Evolutionary conservation across 192 early-diverging fungal genomes (phyloP).

Genomic region (Thoreauomyces humboldtii): DNA sequence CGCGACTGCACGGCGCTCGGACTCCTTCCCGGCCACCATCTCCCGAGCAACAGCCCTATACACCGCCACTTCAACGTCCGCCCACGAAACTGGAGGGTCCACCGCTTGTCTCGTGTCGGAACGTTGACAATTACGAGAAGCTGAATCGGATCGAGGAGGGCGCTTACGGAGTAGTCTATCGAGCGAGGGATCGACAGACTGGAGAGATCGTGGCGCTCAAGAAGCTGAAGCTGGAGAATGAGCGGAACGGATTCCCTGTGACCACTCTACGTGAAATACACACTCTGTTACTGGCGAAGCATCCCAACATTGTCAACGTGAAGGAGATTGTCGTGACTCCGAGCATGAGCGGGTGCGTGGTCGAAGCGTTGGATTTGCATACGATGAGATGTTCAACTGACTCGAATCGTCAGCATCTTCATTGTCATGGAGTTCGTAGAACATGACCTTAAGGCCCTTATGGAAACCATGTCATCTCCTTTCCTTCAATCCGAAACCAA

Average conservation of each 20-base stretch:
- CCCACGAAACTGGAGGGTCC: conserved; percentile 38
- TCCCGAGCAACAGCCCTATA: not conserved
- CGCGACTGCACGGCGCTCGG: not conserved
- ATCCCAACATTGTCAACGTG: conserved; percentile 78
- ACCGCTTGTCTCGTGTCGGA: conserved; percentile 59
- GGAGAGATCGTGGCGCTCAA: conserved; percentile 79
- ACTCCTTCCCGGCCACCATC: not conserved
- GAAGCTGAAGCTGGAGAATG: conserved; percentile 72
- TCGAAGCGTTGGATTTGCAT: too few relatives aligned
- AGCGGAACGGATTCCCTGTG: conserved; percentile 76
- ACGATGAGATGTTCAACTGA: too few relatives aligned
- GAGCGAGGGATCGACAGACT: conserved; percentile 77
- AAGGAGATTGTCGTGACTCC: conserved; percentile 75
- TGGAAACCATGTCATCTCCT: conserved; percentile 76
- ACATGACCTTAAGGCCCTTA: conserved; percentile 88
- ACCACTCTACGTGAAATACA: conserved; percentile 79
- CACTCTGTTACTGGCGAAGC: conserved; percentile 64
- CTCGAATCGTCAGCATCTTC: conserved; percentile 60
- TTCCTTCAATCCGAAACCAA: conserved; percentile 84
- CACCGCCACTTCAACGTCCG: not conserved
- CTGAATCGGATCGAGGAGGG: conserved; percentile 97
- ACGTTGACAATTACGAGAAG: conserved; percentile 85
- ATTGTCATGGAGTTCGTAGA: conserved; percentile 98
- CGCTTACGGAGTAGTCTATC: conserved; percentile 93
- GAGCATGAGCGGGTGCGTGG: conserved; percentile 48